These are phyloP conservation scores for Salix arbutifolia DNA, from an alignment of 345 rosid genomes.

Conservation along the genomic window DNA sequence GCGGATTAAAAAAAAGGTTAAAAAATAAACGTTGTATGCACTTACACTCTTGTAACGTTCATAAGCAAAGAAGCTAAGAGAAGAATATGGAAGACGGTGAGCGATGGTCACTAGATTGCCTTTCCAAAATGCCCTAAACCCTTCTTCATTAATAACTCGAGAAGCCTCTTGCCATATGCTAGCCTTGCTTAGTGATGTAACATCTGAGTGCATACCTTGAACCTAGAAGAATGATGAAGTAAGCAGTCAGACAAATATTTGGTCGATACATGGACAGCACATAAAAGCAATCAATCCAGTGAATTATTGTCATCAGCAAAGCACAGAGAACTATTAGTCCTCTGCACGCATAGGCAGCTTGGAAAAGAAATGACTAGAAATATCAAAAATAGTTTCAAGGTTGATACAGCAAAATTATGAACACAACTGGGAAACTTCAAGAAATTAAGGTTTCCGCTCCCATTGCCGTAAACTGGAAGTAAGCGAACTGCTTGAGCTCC, in stretches of 20 bases:
- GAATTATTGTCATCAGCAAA: not conserved
- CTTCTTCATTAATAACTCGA: constrained; percentile 75
- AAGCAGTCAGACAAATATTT: not conserved
- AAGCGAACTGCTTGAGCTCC: not conserved
- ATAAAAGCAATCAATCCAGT: not conserved
- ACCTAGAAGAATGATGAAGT: constrained; percentile 42
- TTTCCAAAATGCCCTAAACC: constrained; percentile 93
- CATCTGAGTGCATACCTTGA: constrained; percentile 95
- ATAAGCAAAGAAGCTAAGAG: constrained; percentile 77
- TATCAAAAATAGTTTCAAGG: no score
- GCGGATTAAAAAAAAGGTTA: no score
- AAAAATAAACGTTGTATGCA: not conserved
- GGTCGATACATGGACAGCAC: not conserved
- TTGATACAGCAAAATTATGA: no score
- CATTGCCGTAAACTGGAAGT: not conserved
- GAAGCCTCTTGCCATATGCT: constrained; percentile 83
- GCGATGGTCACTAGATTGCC: constrained; percentile 88
- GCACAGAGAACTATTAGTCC: not conserved
- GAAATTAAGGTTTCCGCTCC: no score
- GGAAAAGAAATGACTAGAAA: no score
- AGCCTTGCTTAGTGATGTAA: constrained; percentile 50
- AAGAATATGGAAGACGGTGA: constrained; percentile 87
- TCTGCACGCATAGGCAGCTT: not conserved
- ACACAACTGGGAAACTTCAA: no score
- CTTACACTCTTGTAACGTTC: constrained; percentile 68